Evolutionary conservation across 495 filamentous ascomycete species (phyloP), one percentile per base, ranked within the genome.

Genomic region (Aspergillus baeticus): DNA sequence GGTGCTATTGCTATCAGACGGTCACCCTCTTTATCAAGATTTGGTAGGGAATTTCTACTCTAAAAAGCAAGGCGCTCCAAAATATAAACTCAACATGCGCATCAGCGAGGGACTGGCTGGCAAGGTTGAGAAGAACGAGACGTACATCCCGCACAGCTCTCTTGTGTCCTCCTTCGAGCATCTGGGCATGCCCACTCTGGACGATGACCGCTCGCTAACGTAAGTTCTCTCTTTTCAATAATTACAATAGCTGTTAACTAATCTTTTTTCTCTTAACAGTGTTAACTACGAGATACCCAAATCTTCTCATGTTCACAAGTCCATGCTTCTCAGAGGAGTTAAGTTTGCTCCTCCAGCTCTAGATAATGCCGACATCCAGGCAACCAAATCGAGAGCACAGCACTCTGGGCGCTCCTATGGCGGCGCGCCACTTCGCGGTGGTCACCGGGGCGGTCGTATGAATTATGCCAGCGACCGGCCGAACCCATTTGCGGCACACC

Each of bases 311-410:
- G 72, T 83, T 17, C 94, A 99, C 73, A 97, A 96, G 63, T 96
- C 92, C 7, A 94, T 95, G 89, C 81, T 99, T 21, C 80, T 99
- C 48, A 85, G 89, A 3, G 95, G 94, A 7, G 84, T 92, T 39
- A 84, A 87, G 60, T 81, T 92, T 47, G 75, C 84, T 0, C 71
- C 78, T 1, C 84, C 89, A 8, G 87, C 84, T 3, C 78, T 99
- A 2, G 84, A 87, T 60, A 75, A 81, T 17, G 77, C 70, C 44
- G 95, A 99, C 63, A 85, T 92, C 33, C 83, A 87, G 48, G 77
- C 79, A 3, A 79, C 88, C 10, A 84, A 83, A 62, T 77, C 75
- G 33, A 85, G 84, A 49, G 80, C 83, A 3, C 69, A 77, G 18
- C 75, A 78, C 31, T 74, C 79, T 1, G 91, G 91, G 4, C 79